Evolutionary conservation across 2,329 filamentous ascomycete genomes (phyloP).

Genomic region (Fusarium anthophilum): DNA sequence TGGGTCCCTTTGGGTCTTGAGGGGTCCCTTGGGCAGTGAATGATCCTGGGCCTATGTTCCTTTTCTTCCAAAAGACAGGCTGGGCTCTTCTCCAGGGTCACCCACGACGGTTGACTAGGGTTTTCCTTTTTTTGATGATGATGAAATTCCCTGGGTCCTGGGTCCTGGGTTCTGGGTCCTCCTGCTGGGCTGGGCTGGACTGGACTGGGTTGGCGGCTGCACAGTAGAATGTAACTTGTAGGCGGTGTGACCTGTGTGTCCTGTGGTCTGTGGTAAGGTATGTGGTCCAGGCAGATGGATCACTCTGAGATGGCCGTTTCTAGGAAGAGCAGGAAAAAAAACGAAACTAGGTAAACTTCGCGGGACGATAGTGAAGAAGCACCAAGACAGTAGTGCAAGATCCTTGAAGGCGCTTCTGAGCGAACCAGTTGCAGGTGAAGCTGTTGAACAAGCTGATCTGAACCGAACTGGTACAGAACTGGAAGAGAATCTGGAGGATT

Average conservation of each 20-base stretch:
- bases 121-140: conserved; percentile 41
- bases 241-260: conserved; percentile 42
- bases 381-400: conserved; percentile 41
- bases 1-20: conserved; percentile 41
- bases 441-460: conserved; percentile 36
- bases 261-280: conserved; percentile 33
- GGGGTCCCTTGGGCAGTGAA: conserved; percentile 39
- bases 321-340: conserved; percentile 23
- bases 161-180: conserved; percentile 40
- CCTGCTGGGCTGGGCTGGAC: conserved; percentile 30
- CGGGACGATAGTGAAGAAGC: conserved; percentile 40
- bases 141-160: conserved; percentile 41
- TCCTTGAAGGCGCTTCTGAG: conserved; percentile 37
- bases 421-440: conserved; percentile 39
- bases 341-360: conserved; percentile 21
- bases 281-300: conserved; percentile 40
- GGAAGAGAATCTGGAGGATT: conserved; percentile 14
- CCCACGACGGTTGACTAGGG: conserved; percentile 43
- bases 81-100: conserved; percentile 38
- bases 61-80: conserved; percentile 39
- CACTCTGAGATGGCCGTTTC: conserved; percentile 39
- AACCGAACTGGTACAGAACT: conserved; percentile 35
- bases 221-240: conserved; percentile 22
- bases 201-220: neutral
- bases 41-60: conserved; percentile 37